These are phyloP conservation scores for Phyllosticta citrichinensis DNA, from an alignment of 2,329 filamentous ascomycete genomes.

Conservation along the genomic window DNA sequence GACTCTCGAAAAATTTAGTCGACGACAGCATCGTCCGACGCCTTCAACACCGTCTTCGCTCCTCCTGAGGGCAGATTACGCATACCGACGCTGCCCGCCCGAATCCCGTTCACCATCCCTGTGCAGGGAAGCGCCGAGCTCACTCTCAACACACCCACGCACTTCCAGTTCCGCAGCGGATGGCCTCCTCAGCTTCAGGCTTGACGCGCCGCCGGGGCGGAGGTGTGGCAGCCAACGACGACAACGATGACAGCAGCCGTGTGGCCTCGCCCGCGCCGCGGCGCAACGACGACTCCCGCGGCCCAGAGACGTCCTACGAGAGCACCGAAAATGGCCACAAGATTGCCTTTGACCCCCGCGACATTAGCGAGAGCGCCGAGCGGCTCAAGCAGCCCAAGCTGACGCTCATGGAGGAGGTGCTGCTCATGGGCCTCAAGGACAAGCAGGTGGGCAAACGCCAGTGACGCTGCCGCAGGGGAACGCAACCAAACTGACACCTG, in stretches of 20 bases:
- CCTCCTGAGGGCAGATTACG: not conserved
- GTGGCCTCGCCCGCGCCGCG: conserved; percentile 55
- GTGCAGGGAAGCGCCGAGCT: conserved; percentile 8
- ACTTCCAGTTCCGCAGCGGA: conserved; percentile 25
- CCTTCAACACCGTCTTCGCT: not conserved
- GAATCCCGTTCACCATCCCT: conserved; percentile 10
- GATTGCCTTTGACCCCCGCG: conserved; percentile 93
- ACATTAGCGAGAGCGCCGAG: conserved; percentile 95
- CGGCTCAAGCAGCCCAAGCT: conserved; percentile 96
- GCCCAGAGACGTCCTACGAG: conserved; percentile 75
- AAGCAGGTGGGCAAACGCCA: conserved; percentile 64
- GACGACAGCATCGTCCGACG: not conserved
- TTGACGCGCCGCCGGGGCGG: conserved; percentile 60
- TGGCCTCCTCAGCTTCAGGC: conserved; percentile 62
- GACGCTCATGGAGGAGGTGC: conserved; percentile 96
- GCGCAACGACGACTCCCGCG: conserved; percentile 49
- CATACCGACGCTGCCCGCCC: not conserved
- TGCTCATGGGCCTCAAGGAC: conserved; percentile 92
- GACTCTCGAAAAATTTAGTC: not conserved
- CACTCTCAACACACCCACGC: conserved; percentile 9
- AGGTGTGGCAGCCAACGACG: conserved; percentile 49
- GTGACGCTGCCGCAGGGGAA: conserved; percentile 1
- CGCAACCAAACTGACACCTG: conserved; percentile 12
- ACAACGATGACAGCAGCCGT: conserved; percentile 54
- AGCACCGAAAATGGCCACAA: conserved; percentile 91